A percentile compares a stretch with the other conserved stretches of the same genome.
phyloP scores from a whole-genome alignment of 2,329 filamentous ascomycete species.

The Diaporthe caulivora region DNA sequence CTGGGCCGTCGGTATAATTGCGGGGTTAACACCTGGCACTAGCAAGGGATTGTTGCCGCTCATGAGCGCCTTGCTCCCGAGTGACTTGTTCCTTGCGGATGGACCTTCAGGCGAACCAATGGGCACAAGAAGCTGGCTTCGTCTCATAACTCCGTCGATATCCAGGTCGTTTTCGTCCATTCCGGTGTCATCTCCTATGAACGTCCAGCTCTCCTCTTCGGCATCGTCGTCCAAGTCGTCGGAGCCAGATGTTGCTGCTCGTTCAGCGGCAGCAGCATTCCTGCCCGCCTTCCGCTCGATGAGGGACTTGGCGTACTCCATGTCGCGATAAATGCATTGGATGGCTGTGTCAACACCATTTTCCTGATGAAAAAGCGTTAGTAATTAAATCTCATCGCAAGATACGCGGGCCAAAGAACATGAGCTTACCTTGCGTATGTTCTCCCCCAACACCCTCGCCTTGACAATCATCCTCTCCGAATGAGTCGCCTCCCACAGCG shows the following conservation, averaged over 20 bases:
- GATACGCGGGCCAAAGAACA: neutral
- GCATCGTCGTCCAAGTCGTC: constrained; percentile 69
- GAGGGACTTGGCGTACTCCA: constrained; percentile 90
- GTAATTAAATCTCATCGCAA: too few species aligned
- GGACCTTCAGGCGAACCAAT: constrained; percentile 1
- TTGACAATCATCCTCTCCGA: constrained; percentile 92
- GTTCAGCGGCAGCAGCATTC: constrained; percentile 55
- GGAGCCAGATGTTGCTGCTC: constrained; percentile 45
- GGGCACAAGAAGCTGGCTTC: constrained; percentile 30
- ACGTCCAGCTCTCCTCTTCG: constrained; percentile 90
- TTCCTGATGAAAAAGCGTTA: constrained; percentile 68
- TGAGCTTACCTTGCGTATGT: constrained; percentile 82
- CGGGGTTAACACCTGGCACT: constrained; percentile 12
- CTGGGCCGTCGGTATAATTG: constrained; percentile 4
- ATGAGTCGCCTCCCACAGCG: constrained; percentile 91
- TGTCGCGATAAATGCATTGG: constrained; percentile 91
- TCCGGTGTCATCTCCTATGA: constrained; percentile 73
- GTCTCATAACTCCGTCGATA: constrained; percentile 26
- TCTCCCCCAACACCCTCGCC: constrained; percentile 83
- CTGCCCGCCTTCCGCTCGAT: constrained; percentile 75
- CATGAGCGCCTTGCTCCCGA: constrained; percentile 28
- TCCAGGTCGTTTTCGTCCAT: constrained; percentile 52
- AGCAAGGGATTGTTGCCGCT: constrained; percentile 22
- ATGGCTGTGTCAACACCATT: constrained; percentile 92
- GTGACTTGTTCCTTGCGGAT: constrained; percentile 6